Conservation (phyloP, 495 filamentous ascomycete genomes). For the Lasiosphaeria miniovina region DNA sequence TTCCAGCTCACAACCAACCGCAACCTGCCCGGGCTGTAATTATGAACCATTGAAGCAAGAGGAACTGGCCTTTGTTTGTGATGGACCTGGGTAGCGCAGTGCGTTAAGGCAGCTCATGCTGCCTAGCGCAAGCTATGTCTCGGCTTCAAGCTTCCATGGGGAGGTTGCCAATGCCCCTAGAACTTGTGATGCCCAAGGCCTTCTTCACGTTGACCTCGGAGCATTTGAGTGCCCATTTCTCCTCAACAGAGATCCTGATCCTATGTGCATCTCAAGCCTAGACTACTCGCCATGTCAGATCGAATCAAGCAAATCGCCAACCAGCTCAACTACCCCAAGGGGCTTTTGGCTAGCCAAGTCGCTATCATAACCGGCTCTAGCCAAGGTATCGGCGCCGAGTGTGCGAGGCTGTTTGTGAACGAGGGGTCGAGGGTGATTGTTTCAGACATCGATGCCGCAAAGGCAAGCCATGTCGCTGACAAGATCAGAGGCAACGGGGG, state of each 20-base stretch:
- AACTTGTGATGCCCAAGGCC: too few species aligned
- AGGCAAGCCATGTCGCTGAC: conserved; percentile 59
- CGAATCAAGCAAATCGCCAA: conserved; percentile 65
- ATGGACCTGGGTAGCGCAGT: too few species aligned
- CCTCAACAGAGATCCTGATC: too few species aligned
- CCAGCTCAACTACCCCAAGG: conserved; percentile 77
- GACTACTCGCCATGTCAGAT: conserved; percentile 41
- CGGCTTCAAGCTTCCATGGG: not conserved
- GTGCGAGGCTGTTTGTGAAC: conserved; percentile 75
- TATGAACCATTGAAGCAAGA: too few species aligned
- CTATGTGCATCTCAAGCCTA: not conserved
- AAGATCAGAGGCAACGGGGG: conserved; percentile 64
- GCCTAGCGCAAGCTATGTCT: not conserved
- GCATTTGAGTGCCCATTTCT: too few species aligned
- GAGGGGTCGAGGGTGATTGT: conserved; percentile 82
- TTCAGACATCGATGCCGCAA: conserved; percentile 73
- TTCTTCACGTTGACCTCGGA: too few species aligned
- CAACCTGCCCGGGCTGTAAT: too few species aligned
- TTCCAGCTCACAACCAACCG: too few species aligned
- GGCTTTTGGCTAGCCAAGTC: conserved; percentile 72
- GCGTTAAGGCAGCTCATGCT: too few species aligned
- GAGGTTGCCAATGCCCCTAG: too few species aligned
- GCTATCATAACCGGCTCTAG: conserved; percentile 84
- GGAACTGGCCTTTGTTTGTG: too few species aligned
- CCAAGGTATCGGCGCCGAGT: conserved; percentile 87